Evolutionary conservation across 495 filamentous ascomycete genomes (phyloP).

Genomic region (Aspergillus cavernicola): DNA sequence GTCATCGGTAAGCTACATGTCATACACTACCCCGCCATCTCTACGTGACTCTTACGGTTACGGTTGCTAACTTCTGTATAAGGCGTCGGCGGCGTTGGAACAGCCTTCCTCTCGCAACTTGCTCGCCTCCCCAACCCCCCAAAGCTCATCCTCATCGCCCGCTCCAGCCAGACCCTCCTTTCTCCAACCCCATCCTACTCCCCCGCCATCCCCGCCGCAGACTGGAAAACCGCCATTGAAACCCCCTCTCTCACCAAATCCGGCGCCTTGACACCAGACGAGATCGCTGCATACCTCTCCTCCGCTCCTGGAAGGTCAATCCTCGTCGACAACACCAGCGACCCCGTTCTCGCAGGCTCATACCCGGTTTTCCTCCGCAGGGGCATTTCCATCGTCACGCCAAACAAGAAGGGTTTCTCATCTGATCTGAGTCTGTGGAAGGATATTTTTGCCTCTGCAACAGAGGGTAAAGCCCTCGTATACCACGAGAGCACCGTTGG

Average conservation of each 20-base stretch:
- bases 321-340: constrained; percentile 92
- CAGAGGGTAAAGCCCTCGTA: constrained; percentile 62
- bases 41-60: background rate
- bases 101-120: constrained; percentile 83
- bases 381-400: constrained; percentile 87
- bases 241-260: constrained; percentile 50
- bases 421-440: constrained; percentile 71
- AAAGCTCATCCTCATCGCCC: constrained; percentile 73
- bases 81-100: constrained; percentile 93
- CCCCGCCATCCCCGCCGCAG: constrained; percentile 49
- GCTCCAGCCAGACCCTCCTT: constrained; percentile 73
- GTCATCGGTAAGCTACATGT: constrained; percentile 35
- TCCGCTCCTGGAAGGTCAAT: constrained; percentile 67
- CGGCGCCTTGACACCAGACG: constrained; percentile 52
- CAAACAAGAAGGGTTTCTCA: constrained; percentile 97
- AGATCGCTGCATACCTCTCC: constrained; percentile 68
- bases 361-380: constrained; percentile 75
- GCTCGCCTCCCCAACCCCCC: constrained; percentile 58
- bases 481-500: constrained; percentile 95
- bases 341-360: constrained; percentile 66
- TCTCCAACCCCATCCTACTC: constrained; percentile 42
- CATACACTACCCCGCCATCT: constrained; percentile 1
- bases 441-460: constrained; percentile 67
- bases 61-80: background rate
- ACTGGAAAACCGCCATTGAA: constrained; percentile 52